Percentiles rank a stretch among this genome's conserved stretches.
phyloP scores from a whole-genome alignment of 768 basidiomycete genomes.

The Hericium rajendrae region DNA sequence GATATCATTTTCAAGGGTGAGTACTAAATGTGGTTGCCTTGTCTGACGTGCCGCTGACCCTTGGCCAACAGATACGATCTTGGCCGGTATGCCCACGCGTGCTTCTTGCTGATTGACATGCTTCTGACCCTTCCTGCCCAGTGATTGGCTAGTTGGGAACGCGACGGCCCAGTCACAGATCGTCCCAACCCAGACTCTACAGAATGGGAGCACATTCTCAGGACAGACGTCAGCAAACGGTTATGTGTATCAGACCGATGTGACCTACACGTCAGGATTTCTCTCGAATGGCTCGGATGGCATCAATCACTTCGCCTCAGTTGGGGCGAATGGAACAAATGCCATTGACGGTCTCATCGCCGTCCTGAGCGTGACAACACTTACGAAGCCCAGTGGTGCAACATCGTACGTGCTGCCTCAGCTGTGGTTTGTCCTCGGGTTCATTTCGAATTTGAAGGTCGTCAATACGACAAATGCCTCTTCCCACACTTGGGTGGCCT shows the following conservation, averaged over 20 bases:
- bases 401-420: background rate
- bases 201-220: conserved; percentile 49
- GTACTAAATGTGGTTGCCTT: conserved; percentile 3
- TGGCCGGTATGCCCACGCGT: conserved; percentile 40
- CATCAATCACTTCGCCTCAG: conserved; percentile 58
- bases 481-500: background rate
- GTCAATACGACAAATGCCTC: background rate
- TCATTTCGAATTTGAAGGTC: background rate
- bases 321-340: conserved; percentile 40
- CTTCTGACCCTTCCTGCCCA: conserved; percentile 14
- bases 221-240: conserved; percentile 55
- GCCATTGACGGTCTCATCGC: conserved; percentile 81
- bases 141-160: conserved; percentile 83
- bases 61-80: conserved; percentile 49
- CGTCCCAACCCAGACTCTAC: conserved; percentile 37
- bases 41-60: background rate
- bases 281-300: conserved; percentile 59
- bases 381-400: conserved; percentile 22
- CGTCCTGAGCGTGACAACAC: conserved; percentile 63
- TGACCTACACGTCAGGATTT: conserved; percentile 59
- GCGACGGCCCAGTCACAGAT: conserved; percentile 42
- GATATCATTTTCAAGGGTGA: conserved; percentile 69
- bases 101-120: background rate
- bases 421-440: background rate
- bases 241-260: conserved; percentile 66